Evolutionary conservation across 2,329 filamentous ascomycete genomes (phyloP).

Genomic region (Pseudogymnoascus sp.): DNA sequence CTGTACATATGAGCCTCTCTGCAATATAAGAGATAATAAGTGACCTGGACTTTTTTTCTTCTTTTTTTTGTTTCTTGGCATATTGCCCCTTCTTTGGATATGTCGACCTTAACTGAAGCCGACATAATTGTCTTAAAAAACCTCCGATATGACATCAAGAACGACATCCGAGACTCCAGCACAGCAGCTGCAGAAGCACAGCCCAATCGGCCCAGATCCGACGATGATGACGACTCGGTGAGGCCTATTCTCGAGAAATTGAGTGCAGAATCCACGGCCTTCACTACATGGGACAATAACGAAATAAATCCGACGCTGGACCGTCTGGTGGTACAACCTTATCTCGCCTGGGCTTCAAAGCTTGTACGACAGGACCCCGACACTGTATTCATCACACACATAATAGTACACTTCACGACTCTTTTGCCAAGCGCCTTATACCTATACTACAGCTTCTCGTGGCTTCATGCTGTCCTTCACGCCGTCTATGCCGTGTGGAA

Average conservation of each 20-base stretch:
- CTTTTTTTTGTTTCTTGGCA: neutral
- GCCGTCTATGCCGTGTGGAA: slow-evolving; percentile 58
- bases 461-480: slow-evolving; percentile 58
- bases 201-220: neutral
- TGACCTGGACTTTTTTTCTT: neutral
- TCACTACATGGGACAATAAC: slow-evolving; percentile 41
- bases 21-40: neutral
- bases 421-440: slow-evolving; percentile 59
- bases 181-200: neutral
- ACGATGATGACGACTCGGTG: neutral
- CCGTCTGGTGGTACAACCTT: slow-evolving; percentile 48
- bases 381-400: slow-evolving; percentile 69
- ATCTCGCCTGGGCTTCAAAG: slow-evolving; percentile 44
- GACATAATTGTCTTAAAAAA: slow-evolving; percentile 4
- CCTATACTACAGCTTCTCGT: slow-evolving; percentile 59
- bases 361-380: slow-evolving; percentile 60
- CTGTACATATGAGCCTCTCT: neutral
- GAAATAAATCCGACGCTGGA: slow-evolving; percentile 35
- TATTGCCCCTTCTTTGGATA: neutral
- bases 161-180: slow-evolving; percentile 6
- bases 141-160: slow-evolving; percentile 1
- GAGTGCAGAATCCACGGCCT: slow-evolving; percentile 40
- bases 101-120: slow-evolving; percentile 3
- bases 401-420: slow-evolving; percentile 62
- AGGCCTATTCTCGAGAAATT: neutral